phyloP scores from a whole-genome alignment of 768 basidiomycete species.

The Neoboletus subvelutipes region DNA sequence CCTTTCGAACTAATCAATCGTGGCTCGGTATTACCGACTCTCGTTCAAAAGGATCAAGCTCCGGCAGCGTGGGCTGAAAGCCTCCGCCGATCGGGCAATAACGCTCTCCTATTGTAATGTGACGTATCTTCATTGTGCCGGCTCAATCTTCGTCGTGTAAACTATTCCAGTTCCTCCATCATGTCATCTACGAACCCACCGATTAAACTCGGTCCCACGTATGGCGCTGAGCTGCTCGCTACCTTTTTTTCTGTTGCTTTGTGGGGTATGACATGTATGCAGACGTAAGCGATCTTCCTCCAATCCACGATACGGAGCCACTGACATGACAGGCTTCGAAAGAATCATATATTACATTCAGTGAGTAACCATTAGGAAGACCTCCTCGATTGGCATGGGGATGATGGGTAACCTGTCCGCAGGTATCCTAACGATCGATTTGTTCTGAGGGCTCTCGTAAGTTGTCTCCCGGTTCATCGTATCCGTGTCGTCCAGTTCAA shows the following conservation, averaged over 20 bases:
- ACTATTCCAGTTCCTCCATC: neutral
- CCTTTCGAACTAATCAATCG: too few relatives aligned
- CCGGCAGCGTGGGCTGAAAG: too few relatives aligned
- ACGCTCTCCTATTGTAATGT: too few relatives aligned
- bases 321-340: neutral
- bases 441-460: too few relatives aligned
- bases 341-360: constrained; percentile 4
- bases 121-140: too few relatives aligned
- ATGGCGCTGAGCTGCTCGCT: constrained; percentile 13
- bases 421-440: too few relatives aligned
- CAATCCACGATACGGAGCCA: neutral
- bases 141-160: neutral
- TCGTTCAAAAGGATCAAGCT: too few relatives aligned
- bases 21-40: too few relatives aligned
- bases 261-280: constrained; percentile 15
- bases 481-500: too few relatives aligned
- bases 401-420: too few relatives aligned
- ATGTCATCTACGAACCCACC: neutral
- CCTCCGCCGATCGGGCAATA: too few relatives aligned
- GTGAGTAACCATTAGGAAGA: neutral
- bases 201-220: constrained; percentile 1
- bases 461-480: too few relatives aligned
- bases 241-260: constrained; percentile 8
- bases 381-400: neutral
- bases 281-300: constrained; percentile 2